Conservation (phyloP, 257 asterid species). For the Lithospermum erythrorhizon region DNA sequence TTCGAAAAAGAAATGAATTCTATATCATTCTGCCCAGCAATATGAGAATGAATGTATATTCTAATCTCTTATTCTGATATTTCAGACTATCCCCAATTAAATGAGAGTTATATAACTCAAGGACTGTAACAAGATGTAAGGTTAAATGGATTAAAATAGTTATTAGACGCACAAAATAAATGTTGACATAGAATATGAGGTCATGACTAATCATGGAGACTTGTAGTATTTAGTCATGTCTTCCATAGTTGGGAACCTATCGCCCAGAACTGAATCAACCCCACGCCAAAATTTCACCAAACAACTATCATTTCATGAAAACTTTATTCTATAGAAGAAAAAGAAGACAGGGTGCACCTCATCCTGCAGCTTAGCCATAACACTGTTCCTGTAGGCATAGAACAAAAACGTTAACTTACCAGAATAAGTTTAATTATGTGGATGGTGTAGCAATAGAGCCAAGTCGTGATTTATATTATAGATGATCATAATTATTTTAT, state of each 20-base stretch:
- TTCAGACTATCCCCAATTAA: slow-evolving; percentile 49
- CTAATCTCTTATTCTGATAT: slow-evolving; percentile 76
- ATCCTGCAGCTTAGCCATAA: slow-evolving; percentile 81
- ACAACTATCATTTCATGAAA: slow-evolving; percentile 3
- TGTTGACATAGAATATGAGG: no score
- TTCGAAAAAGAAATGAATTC: not conserved
- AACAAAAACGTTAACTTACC: no score
- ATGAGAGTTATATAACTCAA: slow-evolving; percentile 93
- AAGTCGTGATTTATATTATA: no score
- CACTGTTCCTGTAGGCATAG: slow-evolving; percentile 57
- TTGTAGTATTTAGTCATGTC: slow-evolving; percentile 90
- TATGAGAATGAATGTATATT: not conserved
- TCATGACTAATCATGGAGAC: slow-evolving; percentile 30
- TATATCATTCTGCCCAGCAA: no score
- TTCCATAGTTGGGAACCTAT: slow-evolving; percentile 81
- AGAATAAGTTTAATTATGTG: no score
- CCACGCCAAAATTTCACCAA: slow-evolving; percentile 20
- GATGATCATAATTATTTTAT: no score
- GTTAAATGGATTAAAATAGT: slow-evolving; percentile 9
- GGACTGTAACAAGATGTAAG: slow-evolving; percentile 43
- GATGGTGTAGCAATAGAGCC: no score
- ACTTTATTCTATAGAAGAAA: slow-evolving; percentile 6
- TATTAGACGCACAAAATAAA: not conserved
- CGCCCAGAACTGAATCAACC: slow-evolving; percentile 91
- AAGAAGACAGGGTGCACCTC: slow-evolving; percentile 47